Conservation (phyloP, 495 filamentous ascomycete genomes). For the Haplographium delicatum region DNA sequence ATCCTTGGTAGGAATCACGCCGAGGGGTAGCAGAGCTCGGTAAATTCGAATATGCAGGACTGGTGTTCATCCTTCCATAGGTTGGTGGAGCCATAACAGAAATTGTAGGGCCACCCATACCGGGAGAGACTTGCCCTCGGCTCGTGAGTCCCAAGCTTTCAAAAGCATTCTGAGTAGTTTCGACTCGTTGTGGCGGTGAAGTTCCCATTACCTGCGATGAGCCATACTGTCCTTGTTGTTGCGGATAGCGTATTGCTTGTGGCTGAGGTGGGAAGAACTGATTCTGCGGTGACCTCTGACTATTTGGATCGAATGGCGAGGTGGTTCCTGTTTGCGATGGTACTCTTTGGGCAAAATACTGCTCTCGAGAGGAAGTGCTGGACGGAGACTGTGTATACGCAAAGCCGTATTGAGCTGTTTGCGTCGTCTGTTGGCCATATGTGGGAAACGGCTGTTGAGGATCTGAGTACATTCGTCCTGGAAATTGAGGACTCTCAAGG, state of each 20-base stretch:
- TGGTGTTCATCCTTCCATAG: not conserved
- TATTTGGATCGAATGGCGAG: conserved; percentile 8
- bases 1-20: not conserved
- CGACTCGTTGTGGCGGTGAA: conserved; percentile 6
- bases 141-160: not conserved
- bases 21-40: not conserved
- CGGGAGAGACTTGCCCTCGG: conserved; percentile 4
- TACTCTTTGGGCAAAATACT: conserved; percentile 8
- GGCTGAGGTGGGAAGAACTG: conserved; percentile 8
- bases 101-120: not conserved
- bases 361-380: conserved; percentile 1
- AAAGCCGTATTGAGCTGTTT: not conserved
- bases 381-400: conserved; percentile 6
- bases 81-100: not conserved
- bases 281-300: conserved; percentile 12
- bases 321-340: conserved; percentile 3
- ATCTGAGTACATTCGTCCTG: conserved; percentile 8
- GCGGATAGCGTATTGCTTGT: conserved; percentile 11
- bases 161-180: not conserved
- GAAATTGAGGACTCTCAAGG: conserved; percentile 1
- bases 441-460: not conserved
- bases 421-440: not conserved
- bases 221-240: not conserved
- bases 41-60: not conserved
- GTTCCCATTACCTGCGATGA: not conserved